phyloP scores from a whole-genome alignment of 2,329 filamentous ascomycete species.

The Colletotrichum tofieldiae region DNA sequence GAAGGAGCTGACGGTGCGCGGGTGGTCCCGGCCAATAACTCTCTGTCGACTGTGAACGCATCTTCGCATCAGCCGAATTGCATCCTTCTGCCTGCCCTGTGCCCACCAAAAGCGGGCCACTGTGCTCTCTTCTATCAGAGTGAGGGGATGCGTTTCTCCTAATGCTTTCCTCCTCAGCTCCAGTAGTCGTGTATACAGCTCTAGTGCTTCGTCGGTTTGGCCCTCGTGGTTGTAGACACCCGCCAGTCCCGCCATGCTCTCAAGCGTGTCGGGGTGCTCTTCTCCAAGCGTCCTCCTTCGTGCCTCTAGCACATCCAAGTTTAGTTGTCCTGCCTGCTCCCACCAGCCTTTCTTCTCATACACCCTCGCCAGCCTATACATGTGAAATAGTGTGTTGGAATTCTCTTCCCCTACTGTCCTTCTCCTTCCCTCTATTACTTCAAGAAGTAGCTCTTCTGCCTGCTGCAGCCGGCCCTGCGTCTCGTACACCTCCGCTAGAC shows the following conservation, averaged over 20 bases:
- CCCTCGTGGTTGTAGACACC: not conserved
- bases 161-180: not conserved
- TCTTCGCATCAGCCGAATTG: not conserved
- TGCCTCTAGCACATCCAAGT: too few relatives aligned
- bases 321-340: too few relatives aligned
- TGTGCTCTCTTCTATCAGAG: not conserved
- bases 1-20: not conserved
- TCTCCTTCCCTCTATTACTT: too few relatives aligned
- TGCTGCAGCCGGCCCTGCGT: too few relatives aligned
- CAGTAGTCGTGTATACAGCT: not conserved
- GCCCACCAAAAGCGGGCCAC: not conserved
- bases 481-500: too few relatives aligned
- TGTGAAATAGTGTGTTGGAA: too few relatives aligned
- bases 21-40: not conserved
- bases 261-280: not conserved
- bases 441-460: too few relatives aligned
- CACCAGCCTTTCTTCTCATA: too few relatives aligned
- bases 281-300: not conserved
- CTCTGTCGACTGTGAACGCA: not conserved
- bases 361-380: too few relatives aligned
- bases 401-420: too few relatives aligned
- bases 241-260: not conserved
- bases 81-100: not conserved
- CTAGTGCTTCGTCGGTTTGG: not conserved
- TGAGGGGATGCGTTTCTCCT: not conserved